Base-by-base conservation (phyloP, 495 filamentous ascomycete species). In the Astrocystis sublimbata region DNA sequence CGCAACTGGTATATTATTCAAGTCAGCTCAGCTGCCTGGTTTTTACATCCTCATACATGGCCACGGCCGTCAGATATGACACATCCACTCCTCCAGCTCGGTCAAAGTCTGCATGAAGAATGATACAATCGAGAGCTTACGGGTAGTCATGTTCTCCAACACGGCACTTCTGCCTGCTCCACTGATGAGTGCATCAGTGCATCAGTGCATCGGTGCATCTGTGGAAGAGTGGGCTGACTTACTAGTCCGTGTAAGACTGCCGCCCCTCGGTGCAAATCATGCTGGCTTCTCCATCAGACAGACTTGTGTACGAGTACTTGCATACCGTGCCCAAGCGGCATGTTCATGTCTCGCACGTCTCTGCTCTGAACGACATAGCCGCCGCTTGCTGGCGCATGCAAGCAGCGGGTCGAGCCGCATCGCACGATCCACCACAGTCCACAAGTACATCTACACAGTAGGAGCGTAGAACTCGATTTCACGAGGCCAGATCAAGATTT, bases 401-500 rank as follows among this genome's bases (percentile, higher is more conserved):
- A 36, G 21, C 40, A 56, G 60, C 60, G 60, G 60, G 40, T 62
- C 60, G 60, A 62, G 50, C 60, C 60, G 60, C 60, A 56, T 36
- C 41, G 38, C 21, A 35, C 59, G 28, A n/a, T 49, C 46, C 40
- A 43, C 40, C 21, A 19, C 21, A n/a, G 17, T 8, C 36, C n/a
- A 12, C 36, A n/a, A n/a, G n/a, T n/a, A n/a, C n/a, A 10, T 38
- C 36, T 49, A 53, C 26, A 57, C 54, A 24, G 38, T 23, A 6
- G 28, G 10, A 45, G 35, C 35, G 38, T 23, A 6, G 28, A n/a
- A 45, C 46, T 43, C 41, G 30, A 46, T 62, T 54, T n/a, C n/a
- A n/a, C n/a, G n/a, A n/a, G n/a, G 60, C 56, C 60, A 24, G 49
- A 62, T 62, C 60, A 62, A 62, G 60, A 50, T 62, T 62, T 54